Conservation (phyloP, 352 stramenopile species). For the Phytopythium helicoides region DNA sequence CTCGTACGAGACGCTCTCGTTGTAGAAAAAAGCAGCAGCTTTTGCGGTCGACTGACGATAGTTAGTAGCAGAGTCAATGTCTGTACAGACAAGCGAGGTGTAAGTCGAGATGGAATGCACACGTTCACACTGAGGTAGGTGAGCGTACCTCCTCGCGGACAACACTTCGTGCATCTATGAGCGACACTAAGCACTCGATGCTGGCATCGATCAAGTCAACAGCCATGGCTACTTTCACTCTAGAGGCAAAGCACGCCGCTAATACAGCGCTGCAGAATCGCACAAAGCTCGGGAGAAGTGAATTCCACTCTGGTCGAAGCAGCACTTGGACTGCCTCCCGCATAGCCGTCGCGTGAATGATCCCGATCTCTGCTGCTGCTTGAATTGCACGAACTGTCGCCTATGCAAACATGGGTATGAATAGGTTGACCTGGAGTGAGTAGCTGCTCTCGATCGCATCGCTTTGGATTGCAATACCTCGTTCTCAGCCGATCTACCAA, state of each 20-base stretch:
- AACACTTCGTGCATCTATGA: constrained; percentile 33
- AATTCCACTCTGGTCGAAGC: constrained; percentile 39
- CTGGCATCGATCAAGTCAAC: constrained; percentile 38
- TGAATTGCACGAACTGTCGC: constrained; percentile 42
- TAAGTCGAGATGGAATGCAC: neutral
- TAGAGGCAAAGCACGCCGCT: constrained; percentile 38
- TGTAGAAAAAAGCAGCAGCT: constrained; percentile 49
- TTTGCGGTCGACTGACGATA: constrained; percentile 62
- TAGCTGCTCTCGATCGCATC: neutral
- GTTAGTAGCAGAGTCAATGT: constrained; percentile 66
- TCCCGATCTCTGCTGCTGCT: constrained; percentile 33
- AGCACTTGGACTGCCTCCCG: constrained; percentile 25
- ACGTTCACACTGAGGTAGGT: neutral
- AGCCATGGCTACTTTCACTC: constrained; percentile 26
- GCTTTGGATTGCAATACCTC: constrained; percentile 22
- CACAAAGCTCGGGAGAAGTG: constrained; percentile 41
- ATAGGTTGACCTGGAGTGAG: neutral
- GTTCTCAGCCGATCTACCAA: constrained; percentile 64
- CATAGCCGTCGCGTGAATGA: constrained; percentile 30
- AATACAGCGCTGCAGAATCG: constrained; percentile 58
- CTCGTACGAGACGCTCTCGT: constrained; percentile 24
- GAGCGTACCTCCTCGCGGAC: constrained; percentile 74
- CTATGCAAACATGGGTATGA: constrained; percentile 9
- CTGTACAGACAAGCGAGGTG: constrained; percentile 16
- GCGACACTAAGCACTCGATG: constrained; percentile 29